Evolutionary conservation across 495 filamentous ascomycete genomes (phyloP).

Genomic region (Neurospora sp.): DNA sequence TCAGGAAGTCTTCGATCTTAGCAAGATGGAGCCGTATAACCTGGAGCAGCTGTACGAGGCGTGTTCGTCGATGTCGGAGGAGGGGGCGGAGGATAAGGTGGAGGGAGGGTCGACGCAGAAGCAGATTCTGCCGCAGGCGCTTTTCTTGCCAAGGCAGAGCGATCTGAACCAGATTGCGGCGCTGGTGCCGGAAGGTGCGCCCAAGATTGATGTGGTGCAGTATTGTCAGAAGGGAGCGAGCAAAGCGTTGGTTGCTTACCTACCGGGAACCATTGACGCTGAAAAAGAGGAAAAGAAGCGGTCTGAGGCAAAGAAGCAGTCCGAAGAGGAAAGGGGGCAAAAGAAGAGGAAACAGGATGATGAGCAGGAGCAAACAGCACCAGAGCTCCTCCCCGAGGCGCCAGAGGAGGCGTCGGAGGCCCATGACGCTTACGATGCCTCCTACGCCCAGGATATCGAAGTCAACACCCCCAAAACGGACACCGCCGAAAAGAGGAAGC

Average conservation of each 20-base stretch:
- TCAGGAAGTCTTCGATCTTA: constrained; percentile 73
- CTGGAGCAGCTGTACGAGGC: constrained; percentile 49
- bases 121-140: constrained; percentile 41
- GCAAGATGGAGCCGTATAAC: constrained; percentile 78
- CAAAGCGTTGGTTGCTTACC: constrained; percentile 55
- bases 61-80: constrained; percentile 20
- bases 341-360: background rate
- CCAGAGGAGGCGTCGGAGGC: background rate
- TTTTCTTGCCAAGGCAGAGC: constrained; percentile 84
- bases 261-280: constrained; percentile 20
- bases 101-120: background rate
- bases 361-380: background rate
- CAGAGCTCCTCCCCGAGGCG: background rate
- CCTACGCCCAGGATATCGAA: background rate
- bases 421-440: background rate
- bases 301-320: background rate
- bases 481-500: background rate
- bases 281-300: background rate
- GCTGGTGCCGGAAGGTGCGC: constrained; percentile 25
- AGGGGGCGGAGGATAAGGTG: background rate
- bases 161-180: constrained; percentile 73
- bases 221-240: constrained; percentile 88
- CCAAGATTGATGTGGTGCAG: constrained; percentile 61
- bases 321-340: background rate
- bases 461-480: background rate